Conservation (phyloP, 176 grass and related monocot species). For the Puccinellia tenuiflora region DNA sequence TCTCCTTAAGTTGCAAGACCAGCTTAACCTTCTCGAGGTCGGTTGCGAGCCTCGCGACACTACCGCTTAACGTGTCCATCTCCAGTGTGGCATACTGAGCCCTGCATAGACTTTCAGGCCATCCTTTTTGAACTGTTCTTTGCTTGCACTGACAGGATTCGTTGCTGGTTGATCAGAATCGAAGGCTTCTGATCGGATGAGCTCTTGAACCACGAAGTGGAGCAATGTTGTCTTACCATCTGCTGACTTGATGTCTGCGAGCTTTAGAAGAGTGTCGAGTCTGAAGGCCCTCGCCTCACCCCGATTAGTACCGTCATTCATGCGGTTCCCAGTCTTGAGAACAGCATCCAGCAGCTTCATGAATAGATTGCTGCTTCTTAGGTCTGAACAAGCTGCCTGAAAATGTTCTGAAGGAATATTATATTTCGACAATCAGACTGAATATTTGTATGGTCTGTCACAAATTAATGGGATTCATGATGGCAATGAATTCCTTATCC, state of each 20-base stretch:
- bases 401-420: conserved; percentile 51
- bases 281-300: conserved; percentile 50
- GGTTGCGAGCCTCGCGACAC: conserved; percentile 37
- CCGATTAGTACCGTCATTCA: conserved; percentile 50
- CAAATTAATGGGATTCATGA: neutral
- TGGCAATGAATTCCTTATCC: too few species aligned
- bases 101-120: conserved; percentile 45
- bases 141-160: conserved; percentile 31
- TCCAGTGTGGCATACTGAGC: conserved; percentile 58
- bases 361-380: conserved; percentile 75
- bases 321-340: conserved; percentile 55
- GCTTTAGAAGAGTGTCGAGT: conserved; percentile 62
- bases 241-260: conserved; percentile 61
- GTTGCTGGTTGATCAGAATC: conserved; percentile 23
- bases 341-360: conserved; percentile 60
- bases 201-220: conserved; percentile 75
- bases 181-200: conserved; percentile 55
- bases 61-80: conserved; percentile 36
- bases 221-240: conserved; percentile 63
- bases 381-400: conserved; percentile 70
- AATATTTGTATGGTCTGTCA: neutral
- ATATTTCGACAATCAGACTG: conserved; percentile 22
- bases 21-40: conserved; percentile 53
- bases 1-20: conserved; percentile 47
- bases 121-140: conserved; percentile 66